These are phyloP conservation scores for Casaregolazyma suthepensis DNA, from an alignment of 1,139 yeast species.

Conservation along the genomic window DNA sequence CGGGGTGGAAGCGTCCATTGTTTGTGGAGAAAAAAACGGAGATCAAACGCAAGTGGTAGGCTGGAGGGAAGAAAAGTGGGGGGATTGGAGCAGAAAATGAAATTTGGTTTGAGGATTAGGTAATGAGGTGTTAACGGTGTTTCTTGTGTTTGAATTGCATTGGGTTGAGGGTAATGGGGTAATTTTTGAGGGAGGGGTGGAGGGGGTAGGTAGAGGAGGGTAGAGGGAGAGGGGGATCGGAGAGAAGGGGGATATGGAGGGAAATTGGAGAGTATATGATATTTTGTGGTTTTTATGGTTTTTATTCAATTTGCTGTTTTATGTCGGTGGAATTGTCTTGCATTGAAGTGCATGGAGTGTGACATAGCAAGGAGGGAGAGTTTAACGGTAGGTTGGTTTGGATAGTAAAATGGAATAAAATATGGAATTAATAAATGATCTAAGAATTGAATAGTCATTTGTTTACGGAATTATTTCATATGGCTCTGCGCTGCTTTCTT, in stretches of 20 bases:
- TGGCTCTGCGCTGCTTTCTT: too few relatives aligned
- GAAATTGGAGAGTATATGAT: neutral
- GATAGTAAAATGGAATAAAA: too few relatives aligned
- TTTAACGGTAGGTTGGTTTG: too few relatives aligned
- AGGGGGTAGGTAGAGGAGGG: neutral
- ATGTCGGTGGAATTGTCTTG: neutral
- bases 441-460: too few relatives aligned
- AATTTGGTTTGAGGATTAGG: neutral
- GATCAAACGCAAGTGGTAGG: neutral
- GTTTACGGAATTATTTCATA: too few relatives aligned
- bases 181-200: neutral
- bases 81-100: neutral
- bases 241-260: neutral
- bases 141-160: neutral
- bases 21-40: neutral
- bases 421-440: too few relatives aligned
- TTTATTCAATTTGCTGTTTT: too few relatives aligned
- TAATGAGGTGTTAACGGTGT: neutral
- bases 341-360: too few relatives aligned
- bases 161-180: neutral
- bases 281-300: too few relatives aligned
- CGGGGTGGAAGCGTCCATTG: slow-evolving; percentile 7
- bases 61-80: neutral
- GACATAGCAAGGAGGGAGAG: too few relatives aligned
- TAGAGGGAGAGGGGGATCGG: neutral